Evolutionary conservation across 352 stramenopile species (phyloP).

Genomic region (Globisporangium carolinianum): DNA sequence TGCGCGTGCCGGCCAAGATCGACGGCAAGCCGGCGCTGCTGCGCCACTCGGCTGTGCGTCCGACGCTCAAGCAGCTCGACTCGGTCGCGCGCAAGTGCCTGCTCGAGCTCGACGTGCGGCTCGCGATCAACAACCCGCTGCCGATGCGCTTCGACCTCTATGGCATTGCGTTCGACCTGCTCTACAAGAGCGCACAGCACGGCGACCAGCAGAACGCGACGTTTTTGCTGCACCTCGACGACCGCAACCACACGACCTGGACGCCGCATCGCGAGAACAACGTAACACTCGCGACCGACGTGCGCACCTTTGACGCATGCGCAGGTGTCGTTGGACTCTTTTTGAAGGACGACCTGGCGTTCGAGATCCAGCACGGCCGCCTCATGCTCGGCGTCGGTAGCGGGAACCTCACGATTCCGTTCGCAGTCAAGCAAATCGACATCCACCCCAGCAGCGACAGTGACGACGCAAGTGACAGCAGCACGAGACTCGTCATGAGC

Average conservation of each 20-base stretch:
- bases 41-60: conserved; percentile 48
- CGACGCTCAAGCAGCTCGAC: conserved; percentile 66
- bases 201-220: conserved; percentile 10
- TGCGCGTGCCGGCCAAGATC: conserved; percentile 61
- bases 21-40: conserved; percentile 65
- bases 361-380: conserved; percentile 54
- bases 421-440: conserved; percentile 55
- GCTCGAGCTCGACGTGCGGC: conserved; percentile 56
- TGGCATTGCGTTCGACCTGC: conserved; percentile 54
- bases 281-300: conserved; percentile 40
- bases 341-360: conserved; percentile 50
- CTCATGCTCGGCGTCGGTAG: conserved; percentile 50
- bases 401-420: conserved; percentile 70
- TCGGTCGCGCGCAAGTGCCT: conserved; percentile 67
- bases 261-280: conserved; percentile 57
- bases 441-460: conserved; percentile 32
- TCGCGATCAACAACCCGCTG: conserved; percentile 75
- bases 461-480: no score
- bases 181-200: conserved; percentile 39
- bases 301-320: conserved; percentile 59
- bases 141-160: conserved; percentile 74
- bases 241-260: conserved; percentile 48
- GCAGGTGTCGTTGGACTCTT: conserved; percentile 60
- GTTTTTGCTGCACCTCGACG: conserved; percentile 45
- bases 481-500: no score